Conservation (phyloP, 2,329 filamentous ascomycete genomes). For the Akanthomyces muscarius region DNA sequence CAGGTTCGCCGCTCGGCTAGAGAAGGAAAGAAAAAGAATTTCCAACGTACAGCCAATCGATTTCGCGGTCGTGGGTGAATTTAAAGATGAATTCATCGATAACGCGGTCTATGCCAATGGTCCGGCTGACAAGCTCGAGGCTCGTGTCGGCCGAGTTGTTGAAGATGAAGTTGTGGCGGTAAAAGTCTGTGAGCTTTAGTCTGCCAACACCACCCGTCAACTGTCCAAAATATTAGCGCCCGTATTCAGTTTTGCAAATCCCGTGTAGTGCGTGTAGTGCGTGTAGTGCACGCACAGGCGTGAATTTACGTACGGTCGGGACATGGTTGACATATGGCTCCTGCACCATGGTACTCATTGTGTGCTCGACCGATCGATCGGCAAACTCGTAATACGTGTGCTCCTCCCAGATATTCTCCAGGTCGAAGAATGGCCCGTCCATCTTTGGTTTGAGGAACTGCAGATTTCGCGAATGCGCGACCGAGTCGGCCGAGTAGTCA, state of each 20-base stretch:
- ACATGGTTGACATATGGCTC: constrained; percentile 76
- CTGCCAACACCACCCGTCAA: constrained; percentile 66
- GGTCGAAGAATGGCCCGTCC: constrained; percentile 63
- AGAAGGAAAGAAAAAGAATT: background rate
- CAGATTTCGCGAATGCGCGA: constrained; percentile 63
- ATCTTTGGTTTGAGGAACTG: constrained; percentile 61
- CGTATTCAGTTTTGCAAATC: background rate
- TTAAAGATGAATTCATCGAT: constrained; percentile 65
- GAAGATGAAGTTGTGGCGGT: constrained; percentile 69
- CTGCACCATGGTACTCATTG: constrained; percentile 71
- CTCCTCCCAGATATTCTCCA: constrained; percentile 75
- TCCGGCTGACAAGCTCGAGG: constrained; percentile 39
- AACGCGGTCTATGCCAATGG: constrained; percentile 65
- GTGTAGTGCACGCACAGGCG: no score
- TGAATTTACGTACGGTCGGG: constrained; percentile 50
- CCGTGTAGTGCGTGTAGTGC: no score
- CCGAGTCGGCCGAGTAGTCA: background rate
- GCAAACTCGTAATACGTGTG: constrained; percentile 69
- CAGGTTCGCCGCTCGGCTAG: background rate
- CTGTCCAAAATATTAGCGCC: constrained; percentile 22
- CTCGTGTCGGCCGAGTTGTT: constrained; percentile 32
- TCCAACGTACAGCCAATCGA: constrained; percentile 58
- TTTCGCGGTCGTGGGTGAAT: constrained; percentile 54
- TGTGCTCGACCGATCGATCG: constrained; percentile 61
- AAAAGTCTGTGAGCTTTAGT: constrained; percentile 60